Conservation (phyloP, 2,329 filamentous ascomycete species). For the Akanthomyces lecanii region DNA sequence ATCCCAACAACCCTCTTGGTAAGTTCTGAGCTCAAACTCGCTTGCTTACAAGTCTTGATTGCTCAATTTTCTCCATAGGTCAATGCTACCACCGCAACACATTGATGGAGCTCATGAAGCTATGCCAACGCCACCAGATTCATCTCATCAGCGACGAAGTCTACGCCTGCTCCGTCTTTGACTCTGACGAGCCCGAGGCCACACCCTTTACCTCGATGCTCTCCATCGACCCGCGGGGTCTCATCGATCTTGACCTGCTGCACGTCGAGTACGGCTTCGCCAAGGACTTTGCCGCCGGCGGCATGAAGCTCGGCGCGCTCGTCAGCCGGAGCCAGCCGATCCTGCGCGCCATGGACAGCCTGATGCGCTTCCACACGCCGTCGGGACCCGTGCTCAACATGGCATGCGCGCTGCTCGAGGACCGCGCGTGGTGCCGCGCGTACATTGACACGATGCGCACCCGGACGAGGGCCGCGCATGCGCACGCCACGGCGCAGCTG, state of each 20-base stretch:
- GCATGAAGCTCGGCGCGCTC: constrained; percentile 47
- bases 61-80: constrained; percentile 21
- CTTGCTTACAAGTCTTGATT: neutral
- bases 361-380: constrained; percentile 44
- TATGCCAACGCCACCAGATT: constrained; percentile 46
- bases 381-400: constrained; percentile 42
- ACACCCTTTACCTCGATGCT: constrained; percentile 45
- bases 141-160: constrained; percentile 57
- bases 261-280: constrained; percentile 46
- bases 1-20: constrained; percentile 51
- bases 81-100: constrained; percentile 42
- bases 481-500: constrained; percentile 35
- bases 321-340: constrained; percentile 35
- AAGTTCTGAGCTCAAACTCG: constrained; percentile 15
- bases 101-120: constrained; percentile 40
- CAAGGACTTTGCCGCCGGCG: constrained; percentile 51
- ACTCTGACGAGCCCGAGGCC: constrained; percentile 29
- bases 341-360: constrained; percentile 32
- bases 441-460: constrained; percentile 40
- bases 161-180: constrained; percentile 49
- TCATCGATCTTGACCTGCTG: constrained; percentile 45
- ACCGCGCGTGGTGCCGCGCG: constrained; percentile 39
- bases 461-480: constrained; percentile 38
- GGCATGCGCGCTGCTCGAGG: constrained; percentile 42
- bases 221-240: constrained; percentile 37